Evolutionary conservation across 2,329 filamentous ascomycete species (phyloP), one percentile per base, ranked within the genome.

Genomic region (Ophiostoma ips): DNA sequence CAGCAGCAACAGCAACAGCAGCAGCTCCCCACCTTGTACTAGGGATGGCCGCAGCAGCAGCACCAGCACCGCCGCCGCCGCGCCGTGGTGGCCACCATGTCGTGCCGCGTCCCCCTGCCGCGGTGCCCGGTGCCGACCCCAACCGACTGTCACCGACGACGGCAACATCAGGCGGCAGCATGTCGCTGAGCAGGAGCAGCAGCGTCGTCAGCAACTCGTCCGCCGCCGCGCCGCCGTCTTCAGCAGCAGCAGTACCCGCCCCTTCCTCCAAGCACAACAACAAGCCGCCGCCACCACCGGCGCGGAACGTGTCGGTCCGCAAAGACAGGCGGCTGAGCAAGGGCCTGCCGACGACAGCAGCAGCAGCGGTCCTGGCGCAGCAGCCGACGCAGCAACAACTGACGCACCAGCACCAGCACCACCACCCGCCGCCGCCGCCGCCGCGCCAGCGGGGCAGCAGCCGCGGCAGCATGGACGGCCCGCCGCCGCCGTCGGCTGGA

Each of bases 11-110:
- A 28, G 8, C 24, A 28, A 28, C 24, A n/a, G n/a, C n/a, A n/a
- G n/a, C n/a, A n/a, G n/a, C n/a, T n/a, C n/a, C n/a, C n/a, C n/a
- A n/a, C n/a, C n/a, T n/a, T n/a, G n/a, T n/a, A n/a, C n/a, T n/a
- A n/a, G n/a, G n/a, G n/a, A n/a, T n/a, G n/a, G n/a, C n/a, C n/a
- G n/a, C n/a, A n/a, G n/a, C n/a, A n/a, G n/a, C n/a, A n/a, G n/a
- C n/a, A n/a, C n/a, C n/a, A n/a, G n/a, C 71, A 9, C 76, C 76
- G 15, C 76, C 77, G 16, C 76, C 76, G 1, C 73, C 76, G 9
- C 68, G 76, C 41, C 68, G 77, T 30, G 69, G 69, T 7, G 64
- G 64, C 31, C 66, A 68, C 44, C n/a, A n/a, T n/a, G n/a, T n/a
- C n/a, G n/a, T n/a, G n/a, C n/a, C n/a, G n/a, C n/a, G n/a, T n/a